Percentiles rank a stretch among this genome's conserved stretches.
Evolutionary conservation across 2,329 filamentous ascomycete genomes (phyloP).

Genomic region (Seiridium cupressi): DNA sequence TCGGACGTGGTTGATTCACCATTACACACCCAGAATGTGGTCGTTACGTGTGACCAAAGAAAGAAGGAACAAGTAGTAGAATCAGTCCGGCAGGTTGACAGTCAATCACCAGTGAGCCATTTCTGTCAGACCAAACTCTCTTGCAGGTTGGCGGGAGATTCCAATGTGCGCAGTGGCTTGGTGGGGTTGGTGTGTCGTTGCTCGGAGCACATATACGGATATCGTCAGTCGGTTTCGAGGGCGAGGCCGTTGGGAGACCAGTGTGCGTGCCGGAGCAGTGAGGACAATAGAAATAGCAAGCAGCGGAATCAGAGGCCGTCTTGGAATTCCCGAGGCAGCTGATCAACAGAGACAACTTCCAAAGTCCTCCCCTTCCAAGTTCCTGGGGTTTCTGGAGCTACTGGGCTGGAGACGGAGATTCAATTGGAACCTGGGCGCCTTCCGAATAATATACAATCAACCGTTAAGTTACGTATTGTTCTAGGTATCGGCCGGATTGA

Average conservation of each 20-base stretch:
- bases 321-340: not conserved
- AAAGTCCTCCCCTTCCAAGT: not conserved
- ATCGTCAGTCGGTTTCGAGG: not conserved
- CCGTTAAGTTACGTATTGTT: constrained; percentile 13
- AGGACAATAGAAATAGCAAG: not conserved
- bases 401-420: constrained; percentile 6
- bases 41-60: constrained; percentile 1
- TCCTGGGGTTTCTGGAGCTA: constrained; percentile 8
- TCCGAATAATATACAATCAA: constrained; percentile 13
- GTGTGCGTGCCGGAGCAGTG: too few relatives aligned
- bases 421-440: constrained; percentile 13
- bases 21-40: not conserved
- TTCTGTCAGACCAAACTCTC: constrained; percentile 6
- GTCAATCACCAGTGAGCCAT: constrained; percentile 11
- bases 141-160: not conserved
- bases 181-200: not conserved
- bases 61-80: not conserved
- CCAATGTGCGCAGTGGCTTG: not conserved
- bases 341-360: not conserved
- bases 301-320: not conserved
- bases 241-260: too few relatives aligned
- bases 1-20: not conserved
- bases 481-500: constrained; percentile 13
- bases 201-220: not conserved
- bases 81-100: not conserved